phyloP scores from a whole-genome alignment of 306 rosid genomes.

The Cucurbita moschata region DNA sequence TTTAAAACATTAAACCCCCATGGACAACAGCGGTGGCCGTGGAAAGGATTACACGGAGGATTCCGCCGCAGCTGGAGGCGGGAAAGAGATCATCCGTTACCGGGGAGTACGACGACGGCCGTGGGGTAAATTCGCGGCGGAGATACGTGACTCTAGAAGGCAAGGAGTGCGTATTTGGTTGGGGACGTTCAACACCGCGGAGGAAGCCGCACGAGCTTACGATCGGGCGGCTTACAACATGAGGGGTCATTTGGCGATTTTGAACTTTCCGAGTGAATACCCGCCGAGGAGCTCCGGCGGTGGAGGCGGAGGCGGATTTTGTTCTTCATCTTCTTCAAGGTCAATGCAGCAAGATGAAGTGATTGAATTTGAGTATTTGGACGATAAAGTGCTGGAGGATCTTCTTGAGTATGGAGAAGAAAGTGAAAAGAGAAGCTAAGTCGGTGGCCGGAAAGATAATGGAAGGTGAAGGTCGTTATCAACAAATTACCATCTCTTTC shows the following conservation, averaged over 20 bases:
- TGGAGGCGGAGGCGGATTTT: neutral
- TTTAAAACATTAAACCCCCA: neutral
- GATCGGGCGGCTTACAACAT: conserved; percentile 74
- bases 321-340: conserved; percentile 16
- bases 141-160: conserved; percentile 69
- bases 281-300: neutral
- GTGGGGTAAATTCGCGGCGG: conserved; percentile 90
- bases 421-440: conserved; percentile 12
- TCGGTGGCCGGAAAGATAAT: neutral
- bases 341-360: conserved; percentile 34
- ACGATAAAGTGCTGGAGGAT: conserved; percentile 66
- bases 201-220: conserved; percentile 91
- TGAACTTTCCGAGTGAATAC: conserved; percentile 68
- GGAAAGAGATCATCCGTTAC: conserved; percentile 13
- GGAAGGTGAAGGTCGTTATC: neutral
- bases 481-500: neutral
- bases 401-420: conserved; percentile 53
- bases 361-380: conserved; percentile 63
- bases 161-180: conserved; percentile 74
- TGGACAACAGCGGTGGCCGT: neutral
- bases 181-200: conserved; percentile 78
- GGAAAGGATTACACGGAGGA: neutral
- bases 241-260: conserved; percentile 77
- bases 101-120: conserved; percentile 72
- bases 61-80: neutral